phyloP scores from a whole-genome alignment of 352 stramenopile genomes.

The Pseudoperonospora humuli region DNA sequence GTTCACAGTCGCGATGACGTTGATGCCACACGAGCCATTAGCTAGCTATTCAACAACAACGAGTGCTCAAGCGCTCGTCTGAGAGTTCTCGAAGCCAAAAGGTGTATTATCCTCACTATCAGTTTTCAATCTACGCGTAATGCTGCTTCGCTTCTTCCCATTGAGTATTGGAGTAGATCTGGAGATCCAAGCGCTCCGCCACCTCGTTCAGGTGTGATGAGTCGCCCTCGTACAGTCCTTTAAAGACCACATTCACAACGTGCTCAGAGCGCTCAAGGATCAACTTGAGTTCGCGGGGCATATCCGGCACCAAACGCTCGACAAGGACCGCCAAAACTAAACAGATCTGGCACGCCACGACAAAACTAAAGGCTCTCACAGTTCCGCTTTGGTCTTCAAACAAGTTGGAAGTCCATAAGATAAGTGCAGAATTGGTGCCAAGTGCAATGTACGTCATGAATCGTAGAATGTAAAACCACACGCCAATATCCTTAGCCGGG shows the following conservation, averaged over 20 bases:
- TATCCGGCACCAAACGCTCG: slow-evolving; percentile 49
- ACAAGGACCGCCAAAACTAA: slow-evolving; percentile 56
- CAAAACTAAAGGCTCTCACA: slow-evolving; percentile 56
- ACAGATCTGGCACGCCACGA: slow-evolving; percentile 66
- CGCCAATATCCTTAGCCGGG: slow-evolving; percentile 84
- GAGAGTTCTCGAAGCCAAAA: neutral
- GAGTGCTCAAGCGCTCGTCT: too few species aligned
- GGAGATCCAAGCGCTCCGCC: slow-evolving; percentile 62
- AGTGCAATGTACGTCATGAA: slow-evolving; percentile 77
- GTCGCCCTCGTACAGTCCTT: slow-evolving; percentile 56
- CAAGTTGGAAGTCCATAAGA: slow-evolving; percentile 77
- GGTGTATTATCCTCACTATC: too few species aligned
- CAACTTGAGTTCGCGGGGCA: slow-evolving; percentile 43
- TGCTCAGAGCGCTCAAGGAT: slow-evolving; percentile 59
- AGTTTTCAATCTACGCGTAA: slow-evolving; percentile 10
- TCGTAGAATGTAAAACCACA: slow-evolving; percentile 86
- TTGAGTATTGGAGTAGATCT: slow-evolving; percentile 63
- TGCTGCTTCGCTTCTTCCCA: slow-evolving; percentile 40
- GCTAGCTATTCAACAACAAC: too few species aligned
- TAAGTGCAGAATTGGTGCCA: slow-evolving; percentile 69
- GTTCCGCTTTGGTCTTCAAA: slow-evolving; percentile 37
- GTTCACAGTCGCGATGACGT: slow-evolving; percentile 2
- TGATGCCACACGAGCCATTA: too few species aligned
- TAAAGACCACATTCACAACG: slow-evolving; percentile 74
- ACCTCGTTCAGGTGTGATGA: slow-evolving; percentile 62